Conservation (phyloP, 2,329 filamentous ascomycete genomes). For the Stenocarpella maydis region DNA sequence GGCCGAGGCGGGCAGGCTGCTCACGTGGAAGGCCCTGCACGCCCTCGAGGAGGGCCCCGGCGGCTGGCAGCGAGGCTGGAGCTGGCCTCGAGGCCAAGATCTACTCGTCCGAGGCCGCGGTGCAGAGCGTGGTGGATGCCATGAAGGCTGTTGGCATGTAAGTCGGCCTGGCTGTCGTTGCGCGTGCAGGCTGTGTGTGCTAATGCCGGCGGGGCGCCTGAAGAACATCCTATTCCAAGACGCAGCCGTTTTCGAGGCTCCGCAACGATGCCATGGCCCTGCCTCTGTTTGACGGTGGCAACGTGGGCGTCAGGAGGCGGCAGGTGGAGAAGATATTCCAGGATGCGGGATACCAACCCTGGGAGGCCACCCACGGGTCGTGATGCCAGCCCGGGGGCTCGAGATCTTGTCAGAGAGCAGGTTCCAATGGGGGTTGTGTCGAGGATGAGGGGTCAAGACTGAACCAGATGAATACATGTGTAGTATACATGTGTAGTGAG, state of each 20-base stretch:
- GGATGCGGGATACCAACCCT: slow-evolving; percentile 54
- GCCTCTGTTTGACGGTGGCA: slow-evolving; percentile 62
- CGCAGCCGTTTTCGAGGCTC: slow-evolving; percentile 52
- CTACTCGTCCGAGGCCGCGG: slow-evolving; percentile 56
- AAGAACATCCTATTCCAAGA: slow-evolving; percentile 50
- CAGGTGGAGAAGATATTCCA: slow-evolving; percentile 56
- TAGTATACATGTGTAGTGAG: too few species aligned
- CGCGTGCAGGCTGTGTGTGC: background rate
- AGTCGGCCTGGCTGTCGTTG: slow-evolving; percentile 21
- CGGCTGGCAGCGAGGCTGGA: slow-evolving; percentile 51
- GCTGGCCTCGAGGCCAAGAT: slow-evolving; percentile 59
- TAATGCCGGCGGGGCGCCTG: background rate
- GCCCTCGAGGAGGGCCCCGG: slow-evolving; percentile 50
- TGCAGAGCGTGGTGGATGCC: slow-evolving; percentile 55
- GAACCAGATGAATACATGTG: too few species aligned
- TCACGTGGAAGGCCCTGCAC: slow-evolving; percentile 60
- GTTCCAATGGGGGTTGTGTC: too few species aligned
- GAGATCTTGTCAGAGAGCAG: too few species aligned
- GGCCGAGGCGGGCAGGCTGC: slow-evolving; percentile 38
- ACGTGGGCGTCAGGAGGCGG: slow-evolving; percentile 59
- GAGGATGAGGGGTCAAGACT: too few species aligned
- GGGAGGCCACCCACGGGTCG: slow-evolving; percentile 46
- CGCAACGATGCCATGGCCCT: slow-evolving; percentile 55
- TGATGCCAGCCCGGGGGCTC: too few species aligned
- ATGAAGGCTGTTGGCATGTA: slow-evolving; percentile 61